These are phyloP conservation scores for Neurospora sp. DNA, from an alignment of 495 filamentous ascomycete species.

Conservation along the genomic window DNA sequence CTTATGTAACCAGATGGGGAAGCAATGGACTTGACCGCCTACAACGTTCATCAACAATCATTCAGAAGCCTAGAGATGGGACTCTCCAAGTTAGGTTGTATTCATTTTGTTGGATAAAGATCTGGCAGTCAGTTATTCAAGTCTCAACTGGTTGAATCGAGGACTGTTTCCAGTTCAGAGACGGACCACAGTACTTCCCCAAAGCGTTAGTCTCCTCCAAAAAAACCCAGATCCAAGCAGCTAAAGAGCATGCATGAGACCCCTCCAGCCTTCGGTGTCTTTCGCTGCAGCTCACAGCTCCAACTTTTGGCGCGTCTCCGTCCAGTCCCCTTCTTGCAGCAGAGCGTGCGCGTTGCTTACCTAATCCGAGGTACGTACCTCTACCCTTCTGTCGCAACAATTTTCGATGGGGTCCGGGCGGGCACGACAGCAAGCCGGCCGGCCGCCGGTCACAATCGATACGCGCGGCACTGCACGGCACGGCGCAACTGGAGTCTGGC, in stretches of 20 bases:
- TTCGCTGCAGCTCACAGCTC: neutral
- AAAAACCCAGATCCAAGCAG: neutral
- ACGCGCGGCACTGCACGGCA: no score
- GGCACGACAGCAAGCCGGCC: no score
- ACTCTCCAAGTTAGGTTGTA: no score
- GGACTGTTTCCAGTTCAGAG: no score
- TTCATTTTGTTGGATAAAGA: no score
- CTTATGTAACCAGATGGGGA: neutral
- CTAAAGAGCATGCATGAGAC: conserved; percentile 14
- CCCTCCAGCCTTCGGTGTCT: neutral
- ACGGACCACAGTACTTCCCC: neutral
- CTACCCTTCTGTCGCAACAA: no score
- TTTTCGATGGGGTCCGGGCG: no score
- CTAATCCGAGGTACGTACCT: conserved; percentile 6
- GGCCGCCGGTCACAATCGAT: no score
- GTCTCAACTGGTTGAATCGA: neutral
- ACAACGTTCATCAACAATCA: neutral
- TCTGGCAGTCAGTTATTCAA: neutral
- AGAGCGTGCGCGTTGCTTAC: conserved; percentile 6
- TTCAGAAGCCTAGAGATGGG: neutral
- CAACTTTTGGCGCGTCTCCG: neutral
- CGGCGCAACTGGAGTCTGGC: no score
- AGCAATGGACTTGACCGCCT: neutral
- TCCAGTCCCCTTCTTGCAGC: neutral
- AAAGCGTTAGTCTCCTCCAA: neutral